These are phyloP conservation scores for Withania somnifera DNA, from an alignment of 305 asterid genomes.

Conservation along the genomic window DNA sequence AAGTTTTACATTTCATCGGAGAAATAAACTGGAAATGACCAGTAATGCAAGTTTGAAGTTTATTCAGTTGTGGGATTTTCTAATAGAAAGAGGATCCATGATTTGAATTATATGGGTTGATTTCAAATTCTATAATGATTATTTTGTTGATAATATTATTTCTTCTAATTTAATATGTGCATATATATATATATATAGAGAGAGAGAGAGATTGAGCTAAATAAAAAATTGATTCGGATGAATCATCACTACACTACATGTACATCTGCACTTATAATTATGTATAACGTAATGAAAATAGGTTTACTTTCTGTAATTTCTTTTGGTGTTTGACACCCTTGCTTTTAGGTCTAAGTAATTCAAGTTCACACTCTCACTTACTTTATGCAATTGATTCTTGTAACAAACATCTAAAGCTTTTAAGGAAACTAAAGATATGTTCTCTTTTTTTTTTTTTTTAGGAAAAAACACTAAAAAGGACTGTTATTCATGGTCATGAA, in stretches of 20 bases:
- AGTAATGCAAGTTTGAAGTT: not conserved
- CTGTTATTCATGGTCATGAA: not conserved
- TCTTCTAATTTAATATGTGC: not conserved
- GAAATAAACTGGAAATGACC: not conserved
- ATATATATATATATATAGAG: too few species aligned
- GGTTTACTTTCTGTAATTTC: not conserved
- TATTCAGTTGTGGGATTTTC: not conserved
- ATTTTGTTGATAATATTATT: not conserved
- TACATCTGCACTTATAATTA: not conserved
- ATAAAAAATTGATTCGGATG: not conserved
- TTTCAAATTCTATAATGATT: not conserved
- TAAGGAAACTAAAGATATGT: not conserved
- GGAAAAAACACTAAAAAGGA: not conserved
- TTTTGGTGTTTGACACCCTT: not conserved
- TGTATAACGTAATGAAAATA: too few species aligned
- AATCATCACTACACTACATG: not conserved
- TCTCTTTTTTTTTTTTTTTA: not conserved
- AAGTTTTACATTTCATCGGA: not conserved
- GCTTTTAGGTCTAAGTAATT: not conserved
- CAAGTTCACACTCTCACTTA: not conserved
- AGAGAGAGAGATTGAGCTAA: not conserved
- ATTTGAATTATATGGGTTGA: not conserved
- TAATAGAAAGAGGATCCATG: fast-evolving
- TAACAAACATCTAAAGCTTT: not conserved
- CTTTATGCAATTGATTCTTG: not conserved